These are phyloP conservation scores for Camellia oleifera DNA, from an alignment of 179 eudicot genomes.

Conservation along the genomic window DNA sequence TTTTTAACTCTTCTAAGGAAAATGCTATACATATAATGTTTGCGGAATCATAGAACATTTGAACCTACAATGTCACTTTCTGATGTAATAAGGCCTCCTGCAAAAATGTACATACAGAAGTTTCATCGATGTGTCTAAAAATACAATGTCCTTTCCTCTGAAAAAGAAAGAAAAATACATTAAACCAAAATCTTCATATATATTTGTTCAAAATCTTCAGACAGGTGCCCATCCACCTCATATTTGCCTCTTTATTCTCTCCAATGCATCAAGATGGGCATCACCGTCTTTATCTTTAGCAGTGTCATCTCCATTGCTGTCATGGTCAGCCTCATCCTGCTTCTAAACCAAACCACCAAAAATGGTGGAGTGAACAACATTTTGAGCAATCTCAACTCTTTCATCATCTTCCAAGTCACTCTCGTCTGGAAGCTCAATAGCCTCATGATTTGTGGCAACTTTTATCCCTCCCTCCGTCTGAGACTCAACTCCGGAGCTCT, in stretches of 20 bases:
- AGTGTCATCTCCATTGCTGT: slow-evolving; percentile 24
- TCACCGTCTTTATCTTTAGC: slow-evolving; percentile 36
- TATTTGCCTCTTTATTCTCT: slow-evolving; percentile 65
- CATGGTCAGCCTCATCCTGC: slow-evolving; percentile 44
- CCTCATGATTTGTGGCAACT: slow-evolving; percentile 47
- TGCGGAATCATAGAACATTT: too few species aligned
- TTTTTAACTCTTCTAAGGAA: too few species aligned
- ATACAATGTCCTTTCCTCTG: neutral
- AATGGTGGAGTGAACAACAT: slow-evolving; percentile 71
- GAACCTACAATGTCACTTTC: too few species aligned
- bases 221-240: slow-evolving; percentile 21
- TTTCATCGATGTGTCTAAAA: neutral
- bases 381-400: slow-evolving; percentile 66
- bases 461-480: slow-evolving; percentile 28
- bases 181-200: neutral
- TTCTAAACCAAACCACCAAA: slow-evolving; percentile 77
- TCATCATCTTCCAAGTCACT: slow-evolving; percentile 60
- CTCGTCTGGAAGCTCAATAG: slow-evolving; percentile 79
- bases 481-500: slow-evolving; percentile 67
- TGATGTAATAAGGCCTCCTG: neutral
- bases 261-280: slow-evolving; percentile 65
- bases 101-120: neutral
- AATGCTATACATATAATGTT: too few species aligned
- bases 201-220: neutral
- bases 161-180: neutral